Base-by-base conservation (phyloP, 257 asterid species). In the Eucommia ulmoides region DNA sequence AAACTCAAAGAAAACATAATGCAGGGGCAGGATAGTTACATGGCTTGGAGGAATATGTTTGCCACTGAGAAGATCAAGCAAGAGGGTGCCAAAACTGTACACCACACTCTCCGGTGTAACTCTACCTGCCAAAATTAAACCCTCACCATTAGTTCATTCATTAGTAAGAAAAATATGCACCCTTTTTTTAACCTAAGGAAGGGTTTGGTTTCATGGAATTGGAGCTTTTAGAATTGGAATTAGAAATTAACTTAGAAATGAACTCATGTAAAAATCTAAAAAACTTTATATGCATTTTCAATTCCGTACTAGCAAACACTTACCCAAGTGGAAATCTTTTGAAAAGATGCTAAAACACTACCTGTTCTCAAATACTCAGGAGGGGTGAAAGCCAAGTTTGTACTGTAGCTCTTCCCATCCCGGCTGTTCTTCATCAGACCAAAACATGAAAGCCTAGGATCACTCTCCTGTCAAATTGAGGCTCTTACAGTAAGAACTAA, bases 11-110 rank as follows among this genome's bases (percentile, higher is more conserved):
- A n/a, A n/a, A n/a, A n/a, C n/a, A n/a, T n/a, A n/a, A n/a, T n/a
- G n/a, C n/a, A n/a, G n/a, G n/a, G n/a, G n/a, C n/a, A n/a, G 33
- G 8, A 33, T 16, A 19, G 41, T 74, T 63, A 74, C 81, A 38
- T 74, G 77, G 69, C 72, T 66, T 0, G 81, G 81, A 17, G 74
- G 74, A 55, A 69, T 74, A 50, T 74, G 80, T 62, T 74, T 74
- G 55, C 80, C 80, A 8, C 76, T 69, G 45, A 74, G 72, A 65
- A 74, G 81, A 66, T 74, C 74, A 53, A 74, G 76, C 60, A 74
- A 57, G 45, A 74, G 52, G 35, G 81, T 68, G 45, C 81, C 81
- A 51, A 74, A 74, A 74, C 81, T 74, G 63, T 59, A 69, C 41
- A 74, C 70, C 1, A 70, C 70, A 51, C 77, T 74, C 61, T 70